These are phyloP conservation scores for Curvularia verruculosa DNA, from an alignment of 2,329 filamentous ascomycete genomes.

Conservation along the genomic window DNA sequence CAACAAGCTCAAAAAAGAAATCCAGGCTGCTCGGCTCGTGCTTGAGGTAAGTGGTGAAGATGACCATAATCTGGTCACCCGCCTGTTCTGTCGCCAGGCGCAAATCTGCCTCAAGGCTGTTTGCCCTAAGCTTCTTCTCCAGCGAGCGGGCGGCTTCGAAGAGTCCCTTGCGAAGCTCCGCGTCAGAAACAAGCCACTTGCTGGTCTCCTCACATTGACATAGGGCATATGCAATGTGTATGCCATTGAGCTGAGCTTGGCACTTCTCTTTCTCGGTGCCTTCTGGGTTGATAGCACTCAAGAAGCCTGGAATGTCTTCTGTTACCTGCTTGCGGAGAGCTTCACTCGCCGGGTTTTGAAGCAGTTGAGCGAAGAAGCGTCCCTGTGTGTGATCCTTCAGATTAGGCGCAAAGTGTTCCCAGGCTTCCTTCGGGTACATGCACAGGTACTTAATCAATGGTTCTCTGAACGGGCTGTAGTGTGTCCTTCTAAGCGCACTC, in stretches of 20 bases:
- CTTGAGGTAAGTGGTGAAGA: conserved; percentile 81
- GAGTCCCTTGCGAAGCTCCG: conserved; percentile 64
- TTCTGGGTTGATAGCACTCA: conserved; percentile 69
- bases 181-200: conserved; percentile 67
- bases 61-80: conserved; percentile 82
- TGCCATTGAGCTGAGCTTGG: conserved; percentile 81
- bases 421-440: conserved; percentile 87
- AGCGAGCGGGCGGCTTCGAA: conserved; percentile 75
- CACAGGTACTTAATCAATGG: conserved; percentile 94
- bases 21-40: conserved; percentile 78
- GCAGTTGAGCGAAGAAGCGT: conserved; percentile 85
- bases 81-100: conserved; percentile 88
- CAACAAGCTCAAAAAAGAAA: conserved; percentile 81
- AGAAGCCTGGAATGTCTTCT: conserved; percentile 73
- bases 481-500: conserved; percentile 80
- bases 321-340: conserved; percentile 76
- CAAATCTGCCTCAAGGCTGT: conserved; percentile 72
- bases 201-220: conserved; percentile 68
- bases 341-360: conserved; percentile 75
- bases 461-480: conserved; percentile 87
- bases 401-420: conserved; percentile 77
- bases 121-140: conserved; percentile 72
- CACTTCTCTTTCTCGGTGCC: conserved; percentile 70
- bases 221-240: conserved; percentile 83
- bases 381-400: conserved; percentile 87